Evolutionary conservation across 768 basidiomycete genomes (phyloP).

Genomic region (Panaeolus cyanescens): DNA sequence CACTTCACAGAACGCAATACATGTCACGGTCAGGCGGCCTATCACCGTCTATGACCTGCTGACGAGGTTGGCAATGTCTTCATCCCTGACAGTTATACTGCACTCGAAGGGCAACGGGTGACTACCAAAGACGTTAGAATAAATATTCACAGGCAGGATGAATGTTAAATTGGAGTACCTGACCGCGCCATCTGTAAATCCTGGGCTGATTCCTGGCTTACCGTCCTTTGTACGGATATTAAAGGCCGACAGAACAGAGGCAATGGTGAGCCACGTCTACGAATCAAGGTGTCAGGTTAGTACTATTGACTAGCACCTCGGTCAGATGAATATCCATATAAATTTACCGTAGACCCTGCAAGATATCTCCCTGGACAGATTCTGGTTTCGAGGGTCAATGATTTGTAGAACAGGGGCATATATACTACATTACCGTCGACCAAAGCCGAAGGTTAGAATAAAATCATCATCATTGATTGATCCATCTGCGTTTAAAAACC

Average conservation of each 20-base stretch:
- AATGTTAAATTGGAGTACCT: not conserved
- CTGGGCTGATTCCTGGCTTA: not conserved
- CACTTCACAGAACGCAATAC: too few relatives aligned
- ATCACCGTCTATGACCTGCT: too few relatives aligned
- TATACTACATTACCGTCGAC: constrained; percentile 3
- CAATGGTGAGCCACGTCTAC: not conserved
- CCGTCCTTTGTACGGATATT: not conserved
- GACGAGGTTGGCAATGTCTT: not conserved
- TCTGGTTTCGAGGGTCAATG: not conserved
- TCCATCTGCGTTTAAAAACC: constrained; percentile 18
- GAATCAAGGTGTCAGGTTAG: not conserved
- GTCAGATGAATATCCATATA: too few relatives aligned
- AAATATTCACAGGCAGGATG: not conserved
- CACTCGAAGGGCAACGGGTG: not conserved
- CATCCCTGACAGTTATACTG: not conserved
- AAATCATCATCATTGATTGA: constrained; percentile 9
- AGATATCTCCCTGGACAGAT: not conserved
- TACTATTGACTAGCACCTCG: too few relatives aligned
- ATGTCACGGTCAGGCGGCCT: too few relatives aligned
- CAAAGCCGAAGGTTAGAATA: constrained; percentile 8
- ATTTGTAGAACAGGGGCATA: not conserved
- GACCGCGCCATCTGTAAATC: not conserved
- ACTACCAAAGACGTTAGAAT: not conserved
- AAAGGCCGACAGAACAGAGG: not conserved
- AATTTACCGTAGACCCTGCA: not conserved